Conservation (phyloP, 495 filamentous ascomycete genomes). For the Platismatia glauca region DNA sequence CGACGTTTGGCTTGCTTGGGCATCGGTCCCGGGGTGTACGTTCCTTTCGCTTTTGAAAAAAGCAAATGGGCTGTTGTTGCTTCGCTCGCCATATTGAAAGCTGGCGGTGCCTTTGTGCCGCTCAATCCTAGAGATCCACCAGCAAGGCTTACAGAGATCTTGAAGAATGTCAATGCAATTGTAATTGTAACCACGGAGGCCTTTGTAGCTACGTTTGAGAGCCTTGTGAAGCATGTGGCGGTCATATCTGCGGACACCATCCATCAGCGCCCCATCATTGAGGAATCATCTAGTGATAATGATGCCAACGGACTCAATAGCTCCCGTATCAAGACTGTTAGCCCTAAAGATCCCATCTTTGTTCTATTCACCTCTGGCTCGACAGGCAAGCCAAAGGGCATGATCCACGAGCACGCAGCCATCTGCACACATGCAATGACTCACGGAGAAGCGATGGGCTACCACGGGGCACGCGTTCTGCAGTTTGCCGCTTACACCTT, state of each 20-base stretch:
- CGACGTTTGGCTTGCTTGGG: constrained; percentile 36
- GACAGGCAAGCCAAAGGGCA: constrained; percentile 38
- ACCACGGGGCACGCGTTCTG: constrained; percentile 48
- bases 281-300: too few relatives aligned
- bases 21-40: constrained; percentile 38
- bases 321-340: too few relatives aligned
- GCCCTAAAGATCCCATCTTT: too few relatives aligned
- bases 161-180: constrained; percentile 37
- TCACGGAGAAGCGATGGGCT: constrained; percentile 30
- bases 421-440: constrained; percentile 13
- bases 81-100: constrained; percentile 47
- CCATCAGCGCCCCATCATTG: too few relatives aligned
- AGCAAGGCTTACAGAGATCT: constrained; percentile 43
- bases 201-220: too few relatives aligned
- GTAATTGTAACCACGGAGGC: too few relatives aligned
- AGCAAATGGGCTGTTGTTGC: constrained; percentile 46
- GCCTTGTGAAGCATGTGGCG: too few relatives aligned
- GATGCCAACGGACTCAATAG: too few relatives aligned
- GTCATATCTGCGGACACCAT: too few relatives aligned
- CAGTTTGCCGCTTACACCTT: constrained; percentile 64
- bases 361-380: constrained; percentile 36
- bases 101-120: constrained; percentile 50
- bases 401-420: constrained; percentile 25
- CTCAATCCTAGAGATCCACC: constrained; percentile 51
- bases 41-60: constrained; percentile 52